phyloP scores from a whole-genome alignment of 2,329 filamentous ascomycete species.

The Cladorrhinum sp. region DNA sequence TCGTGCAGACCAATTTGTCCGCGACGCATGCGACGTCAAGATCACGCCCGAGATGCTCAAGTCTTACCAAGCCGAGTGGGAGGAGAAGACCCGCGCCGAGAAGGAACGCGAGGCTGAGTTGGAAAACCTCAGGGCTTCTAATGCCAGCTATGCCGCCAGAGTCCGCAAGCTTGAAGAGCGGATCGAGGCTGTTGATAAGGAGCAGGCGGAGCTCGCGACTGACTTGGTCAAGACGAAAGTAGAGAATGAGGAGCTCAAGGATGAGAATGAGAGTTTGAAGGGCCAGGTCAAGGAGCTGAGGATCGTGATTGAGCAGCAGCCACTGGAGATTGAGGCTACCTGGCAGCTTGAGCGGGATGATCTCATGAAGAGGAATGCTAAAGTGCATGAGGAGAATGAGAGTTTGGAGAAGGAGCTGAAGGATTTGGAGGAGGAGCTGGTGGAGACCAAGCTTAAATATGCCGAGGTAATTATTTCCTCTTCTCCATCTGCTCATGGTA shows the following conservation, averaged over 20 bases:
- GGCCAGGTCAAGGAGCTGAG: constrained; percentile 83
- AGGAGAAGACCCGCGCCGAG: constrained; percentile 80
- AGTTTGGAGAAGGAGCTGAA: constrained; percentile 83
- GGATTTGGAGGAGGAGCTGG: constrained; percentile 88
- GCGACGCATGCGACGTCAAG: constrained; percentile 85
- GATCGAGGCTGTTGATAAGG: constrained; percentile 80
- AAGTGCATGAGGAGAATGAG: constrained; percentile 91
- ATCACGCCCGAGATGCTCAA: constrained; percentile 80
- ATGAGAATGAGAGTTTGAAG: constrained; percentile 84
- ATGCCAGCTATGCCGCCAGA: constrained; percentile 65
- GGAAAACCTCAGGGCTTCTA: constrained; percentile 66
- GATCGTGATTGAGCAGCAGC: constrained; percentile 84
- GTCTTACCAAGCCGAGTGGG: constrained; percentile 82
- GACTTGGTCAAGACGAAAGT: constrained; percentile 91
- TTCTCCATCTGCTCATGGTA: not conserved
- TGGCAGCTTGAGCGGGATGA: constrained; percentile 84
- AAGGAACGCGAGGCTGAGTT: constrained; percentile 81
- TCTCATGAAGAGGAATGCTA: constrained; percentile 86
- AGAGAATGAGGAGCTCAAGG: constrained; percentile 83
- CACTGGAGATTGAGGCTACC: constrained; percentile 77
- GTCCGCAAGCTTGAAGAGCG: constrained; percentile 86
- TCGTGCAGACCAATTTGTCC: constrained; percentile 86
- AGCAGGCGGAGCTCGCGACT: constrained; percentile 87
- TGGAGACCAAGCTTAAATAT: constrained; percentile 90
- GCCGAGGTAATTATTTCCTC: constrained; percentile 70